Base-by-base conservation (phyloP, 352 stramenopile genomes). In the Phytophthora niederhauseri region DNA sequence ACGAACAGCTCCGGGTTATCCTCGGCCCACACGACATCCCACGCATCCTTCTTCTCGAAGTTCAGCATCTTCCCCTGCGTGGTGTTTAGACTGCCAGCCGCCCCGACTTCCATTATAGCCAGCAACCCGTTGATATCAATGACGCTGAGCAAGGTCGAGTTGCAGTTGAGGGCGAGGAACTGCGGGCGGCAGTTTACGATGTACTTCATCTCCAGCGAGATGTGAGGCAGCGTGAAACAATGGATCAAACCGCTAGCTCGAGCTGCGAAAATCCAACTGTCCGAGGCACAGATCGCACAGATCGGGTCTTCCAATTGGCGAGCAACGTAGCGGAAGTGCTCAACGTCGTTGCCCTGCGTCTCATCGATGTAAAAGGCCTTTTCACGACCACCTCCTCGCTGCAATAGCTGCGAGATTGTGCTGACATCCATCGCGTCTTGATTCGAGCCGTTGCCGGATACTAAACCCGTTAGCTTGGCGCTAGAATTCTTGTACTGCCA, bases 401-500 rank as follows among this genome's bases (percentile, higher is more conserved):
- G 80, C 30, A 95, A 58, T 4, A 91, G 58, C 61, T 92, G 82
- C 30, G 84, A 89, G 41, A 94, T 91, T 8, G 82, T 78, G 56
- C 70, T 80, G 17, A 91, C 65, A 54, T 88, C 83, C 66, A 86
- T 73, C 8, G 64, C 58, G 34, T 80, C 80, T 26, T 75, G 55
- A 34, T 77, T 85, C 28, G 49, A 68, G 34, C 31, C 45, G 9
- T 46, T 74, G 7, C 77, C 76, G 3, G 68, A 77, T 17, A 84
- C 85, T 1, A 92, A 71, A 6, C 85, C 82, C 30, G 87, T 92
- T 41, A 95, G 72, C 56, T 95, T 93, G 38, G 86, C 68, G 57
- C 78, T 93, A 0, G 84, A 87, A 34, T 93, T 94, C 41, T 89
- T 92, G 70, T 98, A 98, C 77, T 98, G 95, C 94, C 95, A 98